Base-by-base conservation (phyloP, 2,329 filamentous ascomycete genomes). In the Aspergillus pseudonomiae region DNA sequence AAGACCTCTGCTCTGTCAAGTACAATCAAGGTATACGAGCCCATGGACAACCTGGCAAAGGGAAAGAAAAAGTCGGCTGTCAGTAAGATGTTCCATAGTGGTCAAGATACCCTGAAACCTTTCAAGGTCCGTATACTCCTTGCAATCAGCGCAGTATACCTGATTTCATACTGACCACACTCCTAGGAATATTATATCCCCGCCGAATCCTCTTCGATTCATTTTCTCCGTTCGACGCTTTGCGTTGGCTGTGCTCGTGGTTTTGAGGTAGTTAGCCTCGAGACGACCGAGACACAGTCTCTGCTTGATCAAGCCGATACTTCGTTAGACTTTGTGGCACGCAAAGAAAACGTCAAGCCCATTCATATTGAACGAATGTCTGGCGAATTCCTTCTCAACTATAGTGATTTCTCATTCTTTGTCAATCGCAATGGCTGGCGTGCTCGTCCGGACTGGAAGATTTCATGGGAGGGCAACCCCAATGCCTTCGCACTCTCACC, bases 21-120 rank as follows among this genome's bases (percentile, higher is more conserved):
- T 16, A 98, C 94, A 2, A 97, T 99, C 83, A 98, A 98, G 80
- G 95, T 98, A n/a, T 98, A 93, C 79, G 94, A 99, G 80, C 95
- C 95, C 1, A 97, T 96, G 80, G 95, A 98, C 75, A 91, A 93
- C 66, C 91, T 96, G 85, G 90, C 91, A 60, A 95, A 94, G 82
- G 92, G 92, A 63, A 96, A 95, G 83, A 97, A 96, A 82, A 96
- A 97, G 76, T 95, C 94, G 73, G 94, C 95, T 21, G 89, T 99
- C 64, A 90, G 92, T 69, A 97, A 96, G 81, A 96, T 99, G 89
- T 94, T 99, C 80, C 93, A 93, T 65, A 89, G 87, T 68, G 93
- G 93, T 10, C 94, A 97, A 77, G 95, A 99, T 78, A 93, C 97
- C 71, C 86, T 99, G 67, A 96, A 96, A 80, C 92, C 94, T 14